Evolutionary conservation across 2,329 filamentous ascomycete species (phyloP).

Genomic region (Ascochyta fabae): DNA sequence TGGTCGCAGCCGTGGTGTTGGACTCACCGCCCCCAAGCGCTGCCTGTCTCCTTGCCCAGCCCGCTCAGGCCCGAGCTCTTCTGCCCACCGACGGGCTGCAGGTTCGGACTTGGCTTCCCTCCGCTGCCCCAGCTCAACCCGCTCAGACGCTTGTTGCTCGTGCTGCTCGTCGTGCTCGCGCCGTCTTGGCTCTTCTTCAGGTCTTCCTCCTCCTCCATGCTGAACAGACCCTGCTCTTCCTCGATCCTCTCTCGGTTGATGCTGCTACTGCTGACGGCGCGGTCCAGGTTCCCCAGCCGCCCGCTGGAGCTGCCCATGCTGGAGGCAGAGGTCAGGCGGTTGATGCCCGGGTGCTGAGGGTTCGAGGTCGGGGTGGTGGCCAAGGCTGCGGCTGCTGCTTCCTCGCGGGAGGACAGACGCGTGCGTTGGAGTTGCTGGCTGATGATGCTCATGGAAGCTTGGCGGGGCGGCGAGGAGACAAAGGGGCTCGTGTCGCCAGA

Average conservation of each 20-base stretch:
- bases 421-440: constrained; percentile 62
- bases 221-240: constrained; percentile 52
- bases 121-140: constrained; percentile 48
- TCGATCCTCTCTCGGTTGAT: constrained; percentile 51
- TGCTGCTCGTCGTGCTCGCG: constrained; percentile 41
- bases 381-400: constrained; percentile 12
- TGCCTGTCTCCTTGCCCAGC: constrained; percentile 24
- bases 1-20: too few species aligned
- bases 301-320: constrained; percentile 41
- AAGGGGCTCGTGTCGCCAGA: constrained; percentile 59
- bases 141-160: constrained; percentile 46
- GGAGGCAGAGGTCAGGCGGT: constrained; percentile 41
- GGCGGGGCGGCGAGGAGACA: constrained; percentile 62
- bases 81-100: constrained; percentile 45
- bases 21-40: constrained; percentile 24
- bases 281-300: constrained; percentile 43
- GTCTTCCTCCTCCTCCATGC: constrained; percentile 52
- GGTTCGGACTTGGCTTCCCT: constrained; percentile 44
- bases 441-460: constrained; percentile 66
- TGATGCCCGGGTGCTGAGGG: constrained; percentile 72
- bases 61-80: constrained; percentile 29
- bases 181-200: constrained; percentile 42
- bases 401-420: constrained; percentile 47
- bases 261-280: constrained; percentile 50
- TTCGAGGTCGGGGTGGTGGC: constrained; percentile 27